Conservation (phyloP, 2,329 filamentous ascomycete genomes). For the Ophiosphaerella korrae region DNA sequence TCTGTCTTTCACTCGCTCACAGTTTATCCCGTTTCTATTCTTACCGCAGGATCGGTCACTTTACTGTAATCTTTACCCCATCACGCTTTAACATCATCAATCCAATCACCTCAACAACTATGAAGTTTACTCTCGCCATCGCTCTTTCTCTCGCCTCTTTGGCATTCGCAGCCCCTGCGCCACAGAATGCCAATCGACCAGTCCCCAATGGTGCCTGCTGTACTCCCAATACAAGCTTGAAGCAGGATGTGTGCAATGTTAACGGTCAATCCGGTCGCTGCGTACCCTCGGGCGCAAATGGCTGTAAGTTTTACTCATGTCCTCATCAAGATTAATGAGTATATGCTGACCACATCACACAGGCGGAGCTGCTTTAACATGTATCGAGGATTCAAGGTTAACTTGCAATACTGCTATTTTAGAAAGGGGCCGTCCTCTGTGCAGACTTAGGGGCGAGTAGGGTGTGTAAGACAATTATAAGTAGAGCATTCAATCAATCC, state of each 20-base stretch:
- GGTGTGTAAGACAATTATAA: background rate
- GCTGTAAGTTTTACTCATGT: slow-evolving; percentile 21
- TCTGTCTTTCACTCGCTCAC: background rate
- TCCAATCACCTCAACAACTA: slow-evolving; percentile 12
- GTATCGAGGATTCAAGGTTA: slow-evolving; percentile 31
- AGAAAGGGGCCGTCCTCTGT: slow-evolving; percentile 31
- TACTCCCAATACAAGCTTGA: slow-evolving; percentile 31
- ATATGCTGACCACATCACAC: slow-evolving; percentile 1
- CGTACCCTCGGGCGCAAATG: slow-evolving; percentile 28
- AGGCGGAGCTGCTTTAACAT: slow-evolving; percentile 35
- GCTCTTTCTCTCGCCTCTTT: slow-evolving; percentile 22
- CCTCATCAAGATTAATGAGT: background rate
- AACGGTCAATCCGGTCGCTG: slow-evolving; percentile 34
- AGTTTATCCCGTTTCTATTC: slow-evolving; percentile 1
- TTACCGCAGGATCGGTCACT: slow-evolving; percentile 22
- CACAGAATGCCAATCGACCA: slow-evolving; percentile 30
- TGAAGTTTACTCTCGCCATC: slow-evolving; percentile 30
- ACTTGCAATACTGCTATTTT: slow-evolving; percentile 29
- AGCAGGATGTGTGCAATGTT: slow-evolving; percentile 39
- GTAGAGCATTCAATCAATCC: background rate
- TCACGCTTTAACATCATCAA: background rate
- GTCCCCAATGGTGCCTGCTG: slow-evolving; percentile 34
- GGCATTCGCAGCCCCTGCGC: slow-evolving; percentile 22
- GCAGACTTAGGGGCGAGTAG: slow-evolving; percentile 4
- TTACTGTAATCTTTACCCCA: slow-evolving; percentile 2